phyloP scores from a whole-genome alignment of 495 filamentous ascomycete genomes.

The Hypoxylon trugodes region DNA sequence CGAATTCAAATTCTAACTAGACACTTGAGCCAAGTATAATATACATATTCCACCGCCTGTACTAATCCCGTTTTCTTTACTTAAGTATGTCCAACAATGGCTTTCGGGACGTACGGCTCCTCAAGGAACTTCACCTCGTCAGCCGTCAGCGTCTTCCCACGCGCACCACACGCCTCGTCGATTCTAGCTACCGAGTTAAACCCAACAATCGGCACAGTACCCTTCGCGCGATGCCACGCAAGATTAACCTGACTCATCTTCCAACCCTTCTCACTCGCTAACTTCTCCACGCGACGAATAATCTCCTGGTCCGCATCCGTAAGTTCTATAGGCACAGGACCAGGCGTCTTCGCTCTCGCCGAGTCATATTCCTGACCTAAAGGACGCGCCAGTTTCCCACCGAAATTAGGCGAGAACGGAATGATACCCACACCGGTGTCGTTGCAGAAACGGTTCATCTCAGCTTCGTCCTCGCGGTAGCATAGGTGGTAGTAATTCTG shows the following conservation, averaged over 20 bases:
- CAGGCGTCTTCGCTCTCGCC: constrained; percentile 18
- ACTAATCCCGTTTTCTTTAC: not conserved
- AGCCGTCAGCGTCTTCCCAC: constrained; percentile 59
- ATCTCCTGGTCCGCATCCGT: constrained; percentile 47
- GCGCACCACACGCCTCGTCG: constrained; percentile 64
- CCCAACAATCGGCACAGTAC: constrained; percentile 65
- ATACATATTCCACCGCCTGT: not conserved
- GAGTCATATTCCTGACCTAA: constrained; percentile 34
- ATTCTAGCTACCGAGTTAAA: constrained; percentile 60
- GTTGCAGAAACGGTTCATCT: constrained; percentile 77
- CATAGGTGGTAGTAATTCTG: constrained; percentile 77
- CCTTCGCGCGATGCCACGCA: constrained; percentile 60
- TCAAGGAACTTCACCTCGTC: constrained; percentile 70
- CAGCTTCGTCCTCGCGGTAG: constrained; percentile 79
- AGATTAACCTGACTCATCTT: constrained; percentile 68
- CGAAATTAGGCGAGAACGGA: constrained; percentile 69
- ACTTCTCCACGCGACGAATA: constrained; percentile 64
- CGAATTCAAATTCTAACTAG: constrained; percentile 26
- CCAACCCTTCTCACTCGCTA: constrained; percentile 66
- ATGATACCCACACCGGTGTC: constrained; percentile 75
- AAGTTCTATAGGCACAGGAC: constrained; percentile 24
- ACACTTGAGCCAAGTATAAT: not conserved
- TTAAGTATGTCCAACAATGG: constrained; percentile 13
- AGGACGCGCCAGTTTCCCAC: constrained; percentile 62
- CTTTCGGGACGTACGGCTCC: constrained; percentile 59